Base-by-base conservation (phyloP, 495 filamentous ascomycete species). In the Trichoderma parareesei region DNA sequence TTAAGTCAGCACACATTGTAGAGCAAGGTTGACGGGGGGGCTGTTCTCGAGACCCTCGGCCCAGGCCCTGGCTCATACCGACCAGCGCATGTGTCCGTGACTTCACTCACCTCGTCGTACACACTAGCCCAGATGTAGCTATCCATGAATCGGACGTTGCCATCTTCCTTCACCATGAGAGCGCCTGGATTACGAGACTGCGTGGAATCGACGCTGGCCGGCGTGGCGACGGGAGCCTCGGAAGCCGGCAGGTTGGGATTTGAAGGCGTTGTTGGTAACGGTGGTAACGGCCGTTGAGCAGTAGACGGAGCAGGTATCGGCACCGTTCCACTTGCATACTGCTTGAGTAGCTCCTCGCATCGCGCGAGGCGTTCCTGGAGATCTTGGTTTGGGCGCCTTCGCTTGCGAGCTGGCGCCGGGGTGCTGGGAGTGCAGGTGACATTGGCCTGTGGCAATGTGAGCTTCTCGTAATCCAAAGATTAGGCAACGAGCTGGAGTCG, bases 361-460 rank as follows among this genome's bases (percentile, higher is more conserved):
- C 79, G 71, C 14, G 77, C 76, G 10, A 82, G 70, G 18, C 78
- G 71, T 68, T 82, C 78, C 62, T 81, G 77, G 6, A 82, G 70
- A 64, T 79, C 79, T 64, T 82, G 79, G 66, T 81, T 78, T 10
- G 79, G 78, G 27, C 77, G 68, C 65, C 75, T 65, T 11, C 79
- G 76, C 69, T 81, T 81, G 46, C 78, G 76, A 20, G 77, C 71
- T 18, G 78, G 78, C 13, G 79, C 79, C 13, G 79, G 79, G 10
- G 77, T 81, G 66, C 77, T 78, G 27, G 79, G 79, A 13, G 72
- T 76, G 66, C 79, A 82, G 63, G 73, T 65, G 62, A 79, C 73
- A 66, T 77, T 75, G 57, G 78, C 75, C 79, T 82, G 68, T 46
- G 60, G 68, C 65, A 63, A 69, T 53, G 44, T 62, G 38, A 46